A percentile compares a stretch with the other conserved stretches of the same genome.
These are phyloP conservation scores for Spathaspora arborariae DNA, from an alignment of 805 yeast species.

Conservation along the genomic window DNA sequence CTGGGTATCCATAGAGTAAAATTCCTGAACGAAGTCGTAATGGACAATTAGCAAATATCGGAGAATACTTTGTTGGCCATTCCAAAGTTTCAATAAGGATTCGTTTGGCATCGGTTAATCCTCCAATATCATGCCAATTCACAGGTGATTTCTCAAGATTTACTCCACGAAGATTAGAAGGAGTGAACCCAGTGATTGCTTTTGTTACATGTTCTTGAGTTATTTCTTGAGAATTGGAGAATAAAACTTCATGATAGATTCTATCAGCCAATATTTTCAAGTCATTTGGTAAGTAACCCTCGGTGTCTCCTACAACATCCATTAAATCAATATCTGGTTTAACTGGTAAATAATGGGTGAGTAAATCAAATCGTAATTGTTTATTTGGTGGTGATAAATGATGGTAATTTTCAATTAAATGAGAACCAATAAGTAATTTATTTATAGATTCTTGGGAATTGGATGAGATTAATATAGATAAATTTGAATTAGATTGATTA, in stretches of 20 bases:
- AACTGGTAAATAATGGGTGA: conserved; percentile 14
- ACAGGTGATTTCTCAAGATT: conserved; percentile 74
- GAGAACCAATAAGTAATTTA: conserved; percentile 57
- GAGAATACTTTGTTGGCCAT: conserved; percentile 97
- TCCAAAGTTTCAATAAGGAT: conserved; percentile 83
- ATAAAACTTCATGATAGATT: conserved; percentile 50
- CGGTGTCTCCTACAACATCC: conserved; percentile 63
- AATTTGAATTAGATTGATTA: conserved; percentile 40
- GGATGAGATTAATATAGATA: conserved; percentile 61
- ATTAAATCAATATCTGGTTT: conserved; percentile 28
- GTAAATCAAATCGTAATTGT: conserved; percentile 47
- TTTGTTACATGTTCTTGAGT: conserved; percentile 42
- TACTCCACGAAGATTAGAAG: conserved; percentile 82
- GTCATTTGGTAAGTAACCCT: conserved; percentile 87
- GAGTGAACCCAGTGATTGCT: conserved; percentile 68
- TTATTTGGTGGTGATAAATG: conserved; percentile 69
- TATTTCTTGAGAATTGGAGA: conserved; percentile 11
- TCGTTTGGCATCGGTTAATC: conserved; percentile 70
- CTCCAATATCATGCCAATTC: conserved; percentile 89
- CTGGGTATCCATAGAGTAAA: conserved; percentile 91
- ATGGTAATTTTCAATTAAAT: conserved; percentile 61
- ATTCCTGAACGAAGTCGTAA: conserved; percentile 86
- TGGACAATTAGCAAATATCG: conserved; percentile 88
- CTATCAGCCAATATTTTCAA: conserved; percentile 68
- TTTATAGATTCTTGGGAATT: conserved; percentile 65